Evolutionary conservation across 768 basidiomycete genomes (phyloP), one percentile per base, ranked within the genome.

Genomic region (Psilocybe tampanensis): DNA sequence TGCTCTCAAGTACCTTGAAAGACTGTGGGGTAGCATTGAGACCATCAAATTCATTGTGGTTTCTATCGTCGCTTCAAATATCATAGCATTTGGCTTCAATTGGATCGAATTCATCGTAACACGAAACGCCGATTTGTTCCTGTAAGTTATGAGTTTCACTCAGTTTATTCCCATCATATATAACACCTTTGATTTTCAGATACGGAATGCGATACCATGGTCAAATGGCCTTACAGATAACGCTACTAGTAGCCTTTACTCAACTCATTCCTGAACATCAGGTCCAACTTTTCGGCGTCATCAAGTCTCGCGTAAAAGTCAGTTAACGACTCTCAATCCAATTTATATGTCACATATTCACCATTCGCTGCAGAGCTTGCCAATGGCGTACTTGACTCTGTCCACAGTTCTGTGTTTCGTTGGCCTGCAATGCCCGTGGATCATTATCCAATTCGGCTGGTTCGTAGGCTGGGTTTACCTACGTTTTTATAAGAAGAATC

Each of bases 371-470:
- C 67, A 98, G 95, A 86, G 81, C 8, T 74, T 98, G 26, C 96
- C 96, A n/a, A 97, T 98, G 88, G 85, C 88, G 32, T 94, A 98
- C 72, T 81, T 98, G 57, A 89, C 92, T 1, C 72, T 98, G 55
- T 98, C 95, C 9, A 94, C 90, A 58, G 81, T 97, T 23, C 78
- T 94, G 74, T 89, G 87, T 60, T 62, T 96, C 47, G 56, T 94
- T 44, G 94, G 94, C 19, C 88, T 88, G 74, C 94, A 94, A 69
- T 89, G 86, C 55, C 94, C 94, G 15, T 96, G 86, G 78, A 93
- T 95, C 49, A 76, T 95, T 67, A 95, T 98, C 61, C 97, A 99
- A 68, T 99, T 98, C 70, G 97, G 96, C n/a, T 99, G 96, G 94
- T 89, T 97, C 55, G 91, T 95, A 8, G 84, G 90, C 29, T 99